These are phyloP conservation scores for Citeromyces matritensis DNA, from an alignment of 805 yeast species.

Conservation along the genomic window DNA sequence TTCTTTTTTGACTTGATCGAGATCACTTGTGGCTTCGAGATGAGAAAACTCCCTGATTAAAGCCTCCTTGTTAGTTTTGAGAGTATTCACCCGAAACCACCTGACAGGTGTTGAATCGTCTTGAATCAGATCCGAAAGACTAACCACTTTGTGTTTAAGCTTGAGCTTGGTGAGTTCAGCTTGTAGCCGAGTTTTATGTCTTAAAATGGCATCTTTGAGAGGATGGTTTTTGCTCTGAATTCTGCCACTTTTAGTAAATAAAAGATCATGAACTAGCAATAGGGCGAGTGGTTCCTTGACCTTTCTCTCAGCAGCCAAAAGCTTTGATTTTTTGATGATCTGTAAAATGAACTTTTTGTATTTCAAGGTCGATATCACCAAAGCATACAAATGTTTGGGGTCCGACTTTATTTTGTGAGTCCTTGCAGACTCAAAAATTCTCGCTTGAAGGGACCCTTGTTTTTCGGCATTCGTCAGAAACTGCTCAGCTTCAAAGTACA, in stretches of 20 bases:
- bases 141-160: conserved; percentile 50
- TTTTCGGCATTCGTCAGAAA: conserved; percentile 20
- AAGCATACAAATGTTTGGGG: conserved; percentile 79
- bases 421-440: conserved; percentile 35
- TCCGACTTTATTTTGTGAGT: conserved; percentile 35
- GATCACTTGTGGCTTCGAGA: too few species aligned
- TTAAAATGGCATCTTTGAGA: conserved; percentile 64
- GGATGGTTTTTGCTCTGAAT: conserved; percentile 85
- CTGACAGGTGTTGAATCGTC: conserved; percentile 59
- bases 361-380: conserved; percentile 64
- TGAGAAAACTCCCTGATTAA: conserved; percentile 24
- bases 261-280: conserved; percentile 66
- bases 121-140: conserved; percentile 35
- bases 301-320: conserved; percentile 37
- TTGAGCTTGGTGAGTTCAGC: conserved; percentile 75
- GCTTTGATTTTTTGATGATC: conserved; percentile 51
- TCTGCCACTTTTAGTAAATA: conserved; percentile 62
- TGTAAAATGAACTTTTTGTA: conserved; percentile 49
- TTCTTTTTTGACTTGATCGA: conserved; percentile 19
- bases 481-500: conserved; percentile 25
- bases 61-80: conserved; percentile 26
- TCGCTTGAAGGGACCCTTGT: conserved; percentile 37
- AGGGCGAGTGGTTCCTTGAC: conserved; percentile 39
- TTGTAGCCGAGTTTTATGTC: conserved; percentile 65
- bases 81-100: conserved; percentile 67